phyloP scores from a whole-genome alignment of 768 basidiomycete genomes.

The Baorangia bicolor region DNA sequence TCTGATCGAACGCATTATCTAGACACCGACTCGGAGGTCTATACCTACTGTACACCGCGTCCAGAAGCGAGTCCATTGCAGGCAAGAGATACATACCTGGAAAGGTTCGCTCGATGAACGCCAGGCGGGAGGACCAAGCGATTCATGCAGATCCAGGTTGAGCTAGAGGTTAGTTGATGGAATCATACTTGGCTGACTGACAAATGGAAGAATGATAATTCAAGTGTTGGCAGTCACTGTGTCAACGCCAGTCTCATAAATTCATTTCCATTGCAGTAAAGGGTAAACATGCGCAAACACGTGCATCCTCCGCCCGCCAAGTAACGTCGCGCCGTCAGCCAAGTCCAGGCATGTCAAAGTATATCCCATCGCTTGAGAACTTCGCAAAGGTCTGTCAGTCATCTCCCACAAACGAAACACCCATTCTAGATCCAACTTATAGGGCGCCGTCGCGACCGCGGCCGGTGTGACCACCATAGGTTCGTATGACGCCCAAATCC shows the following conservation, averaged over 20 bases:
- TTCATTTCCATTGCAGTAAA: too few relatives aligned
- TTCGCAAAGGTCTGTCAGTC: slow-evolving; percentile 41
- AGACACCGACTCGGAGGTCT: background rate
- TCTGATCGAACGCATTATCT: background rate
- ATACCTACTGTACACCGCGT: background rate
- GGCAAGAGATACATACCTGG: background rate
- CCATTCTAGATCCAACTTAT: background rate
- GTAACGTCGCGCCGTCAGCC: background rate
- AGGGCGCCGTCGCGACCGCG: slow-evolving; percentile 57
- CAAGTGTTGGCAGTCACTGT: too few relatives aligned
- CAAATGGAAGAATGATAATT: too few relatives aligned
- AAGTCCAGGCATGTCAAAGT: slow-evolving; percentile 33
- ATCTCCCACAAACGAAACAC: background rate
- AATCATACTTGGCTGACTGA: background rate
- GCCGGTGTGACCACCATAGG: slow-evolving; percentile 59
- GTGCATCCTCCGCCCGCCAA: background rate
- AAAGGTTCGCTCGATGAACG: background rate
- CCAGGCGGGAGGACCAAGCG: background rate
- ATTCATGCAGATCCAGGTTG: background rate
- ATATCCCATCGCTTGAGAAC: slow-evolving; percentile 42
- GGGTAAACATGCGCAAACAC: slow-evolving; percentile 21
- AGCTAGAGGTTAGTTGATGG: background rate
- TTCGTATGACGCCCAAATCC: slow-evolving; percentile 23
- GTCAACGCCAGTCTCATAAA: too few relatives aligned
- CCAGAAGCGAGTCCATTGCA: too few relatives aligned